Evolutionary conservation across 345 rosid species (phyloP).

Genomic region (Gossypium turneri): DNA sequence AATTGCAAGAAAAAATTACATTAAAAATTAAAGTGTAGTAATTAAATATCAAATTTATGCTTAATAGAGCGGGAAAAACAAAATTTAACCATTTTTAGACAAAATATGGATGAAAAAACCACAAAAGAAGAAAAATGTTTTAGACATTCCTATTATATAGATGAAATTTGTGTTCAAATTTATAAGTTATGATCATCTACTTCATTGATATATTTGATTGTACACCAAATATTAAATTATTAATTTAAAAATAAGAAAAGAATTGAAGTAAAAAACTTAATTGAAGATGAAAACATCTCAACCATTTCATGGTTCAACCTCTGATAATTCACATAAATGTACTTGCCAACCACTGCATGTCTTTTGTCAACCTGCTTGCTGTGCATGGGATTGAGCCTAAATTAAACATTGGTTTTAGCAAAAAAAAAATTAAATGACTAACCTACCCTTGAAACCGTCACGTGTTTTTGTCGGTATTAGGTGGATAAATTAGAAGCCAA

Average conservation of each 20-base stretch:
- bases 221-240: no score
- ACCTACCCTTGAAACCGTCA: conserved; percentile 1
- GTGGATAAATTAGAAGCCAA: neutral
- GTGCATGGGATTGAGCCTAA: conserved; percentile 21
- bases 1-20: fast-evolving
- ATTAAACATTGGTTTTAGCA: neutral
- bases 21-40: no score
- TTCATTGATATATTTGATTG: no score
- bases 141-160: no score
- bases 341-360: neutral
- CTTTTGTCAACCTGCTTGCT: neutral
- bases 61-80: no score
- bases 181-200: no score
- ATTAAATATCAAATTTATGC: no score
- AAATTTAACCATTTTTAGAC: no score
- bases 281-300: neutral
- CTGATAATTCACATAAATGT: neutral
- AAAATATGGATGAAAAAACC: no score
- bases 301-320: neutral
- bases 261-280: neutral
- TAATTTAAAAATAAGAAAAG: no score
- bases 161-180: no score
- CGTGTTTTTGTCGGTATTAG: neutral
- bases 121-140: no score
- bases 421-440: neutral